Conservation (phyloP, 2,329 filamentous ascomycete species). For the Sporothrix sp. region DNA sequence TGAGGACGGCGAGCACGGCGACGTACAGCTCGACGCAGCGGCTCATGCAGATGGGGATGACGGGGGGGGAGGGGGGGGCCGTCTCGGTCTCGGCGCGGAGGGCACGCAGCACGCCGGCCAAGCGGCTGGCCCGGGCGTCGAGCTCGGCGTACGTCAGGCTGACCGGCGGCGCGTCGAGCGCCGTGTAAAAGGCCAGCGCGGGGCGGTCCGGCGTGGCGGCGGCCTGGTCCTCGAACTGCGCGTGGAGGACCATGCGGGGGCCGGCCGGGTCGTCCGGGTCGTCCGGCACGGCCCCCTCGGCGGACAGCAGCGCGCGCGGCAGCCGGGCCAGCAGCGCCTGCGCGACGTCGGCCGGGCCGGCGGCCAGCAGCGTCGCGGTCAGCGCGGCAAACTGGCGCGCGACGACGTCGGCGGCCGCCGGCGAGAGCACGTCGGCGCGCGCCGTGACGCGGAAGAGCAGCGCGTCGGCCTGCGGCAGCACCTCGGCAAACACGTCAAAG, state of each 20-base stretch:
- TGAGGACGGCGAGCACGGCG: slow-evolving; percentile 46
- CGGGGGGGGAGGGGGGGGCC: too few species aligned
- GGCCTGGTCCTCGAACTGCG: slow-evolving; percentile 21
- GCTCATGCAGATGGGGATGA: slow-evolving; percentile 31
- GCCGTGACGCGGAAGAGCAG: slow-evolving; percentile 17
- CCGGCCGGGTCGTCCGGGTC: too few species aligned
- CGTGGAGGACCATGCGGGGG: slow-evolving; percentile 20
- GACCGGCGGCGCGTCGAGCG: slow-evolving; percentile 20
- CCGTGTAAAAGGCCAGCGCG: slow-evolving; percentile 15
- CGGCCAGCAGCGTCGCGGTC: slow-evolving; percentile 12
- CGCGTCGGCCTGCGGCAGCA: slow-evolving; percentile 9
- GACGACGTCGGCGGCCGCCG: slow-evolving; percentile 15
- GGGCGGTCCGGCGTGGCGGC: slow-evolving; percentile 15
- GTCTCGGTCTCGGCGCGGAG: too few species aligned
- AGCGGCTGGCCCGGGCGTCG: slow-evolving; percentile 24
- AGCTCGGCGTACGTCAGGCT: slow-evolving; percentile 28
- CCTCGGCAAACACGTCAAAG: slow-evolving; percentile 17
- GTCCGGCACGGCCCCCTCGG: neutral
- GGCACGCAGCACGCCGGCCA: too few species aligned
- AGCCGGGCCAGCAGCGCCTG: slow-evolving; percentile 14
- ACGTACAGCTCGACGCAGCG: slow-evolving; percentile 33
- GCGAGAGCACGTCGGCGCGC: slow-evolving; percentile 15
- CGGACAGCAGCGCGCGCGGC: slow-evolving; percentile 10
- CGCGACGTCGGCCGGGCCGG: slow-evolving; percentile 10
- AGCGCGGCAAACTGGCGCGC: slow-evolving; percentile 18